These are phyloP conservation scores for Teunomyces cretensis DNA, from an alignment of 805 yeast species.

Conservation along the genomic window DNA sequence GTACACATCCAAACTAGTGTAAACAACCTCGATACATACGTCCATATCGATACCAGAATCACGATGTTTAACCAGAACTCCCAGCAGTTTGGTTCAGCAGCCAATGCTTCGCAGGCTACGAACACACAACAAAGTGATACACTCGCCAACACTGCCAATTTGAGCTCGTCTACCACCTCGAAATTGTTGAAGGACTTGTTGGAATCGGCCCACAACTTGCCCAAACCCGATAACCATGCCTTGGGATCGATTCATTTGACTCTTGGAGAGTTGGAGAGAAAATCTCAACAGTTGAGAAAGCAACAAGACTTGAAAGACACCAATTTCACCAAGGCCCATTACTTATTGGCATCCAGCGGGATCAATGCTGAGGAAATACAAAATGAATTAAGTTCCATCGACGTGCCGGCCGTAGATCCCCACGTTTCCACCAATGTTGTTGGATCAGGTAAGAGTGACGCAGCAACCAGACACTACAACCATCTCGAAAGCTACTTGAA, in stretches of 20 bases:
- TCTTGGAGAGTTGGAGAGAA: conserved; percentile 70
- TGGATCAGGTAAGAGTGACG: conserved; percentile 1
- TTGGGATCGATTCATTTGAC: conserved; percentile 81
- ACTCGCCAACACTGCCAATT: conserved; percentile 5
- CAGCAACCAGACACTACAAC: conserved; percentile 5
- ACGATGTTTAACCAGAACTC: not conserved
- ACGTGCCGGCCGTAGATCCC: conserved; percentile 10
- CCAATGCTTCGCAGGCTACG: not conserved
- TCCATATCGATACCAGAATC: not conserved
- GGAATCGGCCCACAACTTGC: conserved; percentile 75
- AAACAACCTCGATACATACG: not conserved
- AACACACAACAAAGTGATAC: not conserved
- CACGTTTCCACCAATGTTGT: conserved; percentile 4
- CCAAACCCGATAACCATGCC: conserved; percentile 56
- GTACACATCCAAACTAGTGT: not conserved
- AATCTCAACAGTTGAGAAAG: conserved; percentile 58
- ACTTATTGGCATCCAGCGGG: conserved; percentile 86
- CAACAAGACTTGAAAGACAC: conserved; percentile 29
- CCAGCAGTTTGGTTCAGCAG: not conserved
- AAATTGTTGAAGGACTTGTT: conserved; percentile 63
- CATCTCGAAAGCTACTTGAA: conserved; percentile 63
- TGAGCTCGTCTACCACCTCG: conserved; percentile 11
- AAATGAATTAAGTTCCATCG: conserved; percentile 16
- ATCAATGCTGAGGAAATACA: conserved; percentile 34
- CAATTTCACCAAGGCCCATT: conserved; percentile 73